Evolutionary conservation across 345 rosid genomes (phyloP).

Genomic region (Citrus hindsii): DNA sequence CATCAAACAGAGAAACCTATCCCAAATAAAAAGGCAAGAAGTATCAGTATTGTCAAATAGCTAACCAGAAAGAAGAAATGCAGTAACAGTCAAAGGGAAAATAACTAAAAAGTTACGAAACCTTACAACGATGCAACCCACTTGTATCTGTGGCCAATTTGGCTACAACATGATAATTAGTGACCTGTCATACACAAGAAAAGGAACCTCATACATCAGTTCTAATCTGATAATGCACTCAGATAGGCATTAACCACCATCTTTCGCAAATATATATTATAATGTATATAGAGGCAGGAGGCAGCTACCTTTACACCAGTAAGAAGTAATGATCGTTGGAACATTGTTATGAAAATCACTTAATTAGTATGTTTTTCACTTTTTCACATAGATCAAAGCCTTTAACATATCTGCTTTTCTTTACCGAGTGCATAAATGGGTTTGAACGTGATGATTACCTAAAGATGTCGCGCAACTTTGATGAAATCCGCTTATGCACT

Average conservation of each 20-base stretch:
- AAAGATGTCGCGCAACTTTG: neutral
- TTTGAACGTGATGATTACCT: no score
- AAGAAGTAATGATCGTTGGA: neutral
- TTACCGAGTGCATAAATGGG: no score
- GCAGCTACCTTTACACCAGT: neutral
- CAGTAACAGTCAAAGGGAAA: neutral
- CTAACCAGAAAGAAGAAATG: neutral
- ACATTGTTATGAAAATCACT: neutral
- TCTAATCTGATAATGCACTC: neutral
- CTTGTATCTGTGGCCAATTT: slow-evolving; percentile 72
- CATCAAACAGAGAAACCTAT: slow-evolving; percentile 68
- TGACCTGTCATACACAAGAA: slow-evolving; percentile 47
- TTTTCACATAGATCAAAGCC: neutral
- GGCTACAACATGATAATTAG: slow-evolving; percentile 79
- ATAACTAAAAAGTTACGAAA: slow-evolving; percentile 21
- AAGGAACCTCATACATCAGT: neutral
- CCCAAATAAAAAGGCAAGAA: neutral
- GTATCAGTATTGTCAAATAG: neutral
- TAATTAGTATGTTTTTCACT: neutral
- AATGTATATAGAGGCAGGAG: neutral
- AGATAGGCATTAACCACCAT: neutral
- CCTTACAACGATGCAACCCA: slow-evolving; percentile 87
- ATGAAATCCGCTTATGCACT: neutral
- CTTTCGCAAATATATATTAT: neutral
- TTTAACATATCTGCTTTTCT: no score